These are phyloP conservation scores for Wickerhamomyces alni DNA, from an alignment of 805 yeast genomes.

Conservation along the genomic window DNA sequence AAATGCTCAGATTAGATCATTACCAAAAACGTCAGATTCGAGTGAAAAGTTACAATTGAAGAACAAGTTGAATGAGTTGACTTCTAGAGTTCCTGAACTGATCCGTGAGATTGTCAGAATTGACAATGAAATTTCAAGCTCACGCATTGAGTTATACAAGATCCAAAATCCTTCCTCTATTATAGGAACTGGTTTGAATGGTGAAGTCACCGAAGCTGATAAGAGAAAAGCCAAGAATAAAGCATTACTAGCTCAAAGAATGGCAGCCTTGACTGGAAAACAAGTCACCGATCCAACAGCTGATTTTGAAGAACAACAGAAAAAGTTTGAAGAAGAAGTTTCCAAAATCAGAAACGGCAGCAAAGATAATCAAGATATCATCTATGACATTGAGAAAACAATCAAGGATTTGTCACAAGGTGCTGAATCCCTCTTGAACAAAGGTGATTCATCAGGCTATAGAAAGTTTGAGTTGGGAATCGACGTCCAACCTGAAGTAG, in stretches of 20 bases:
- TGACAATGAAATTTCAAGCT: conserved; percentile 61
- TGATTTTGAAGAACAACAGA: conserved; percentile 30
- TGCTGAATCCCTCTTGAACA: conserved; percentile 27
- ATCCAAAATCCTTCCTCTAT: conserved; percentile 64
- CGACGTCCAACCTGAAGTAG: conserved; percentile 67
- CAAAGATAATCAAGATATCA: conserved; percentile 49
- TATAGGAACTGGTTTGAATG: conserved; percentile 82
- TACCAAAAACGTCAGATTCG: conserved; percentile 32
- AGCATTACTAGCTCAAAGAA: conserved; percentile 73
- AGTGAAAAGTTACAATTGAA: conserved; percentile 40
- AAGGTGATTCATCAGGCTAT: conserved; percentile 42
- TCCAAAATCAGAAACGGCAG: conserved; percentile 47
- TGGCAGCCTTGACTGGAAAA: conserved; percentile 91
- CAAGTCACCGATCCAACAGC: conserved; percentile 37
- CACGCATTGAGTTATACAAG: conserved; percentile 61
- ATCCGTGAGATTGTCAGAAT: conserved; percentile 55
- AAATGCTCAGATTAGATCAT: conserved; percentile 48
- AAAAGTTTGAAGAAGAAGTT: conserved; percentile 42
- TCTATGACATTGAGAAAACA: conserved; percentile 66
- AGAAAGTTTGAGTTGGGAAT: conserved; percentile 78
- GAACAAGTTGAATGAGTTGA: conserved; percentile 51
- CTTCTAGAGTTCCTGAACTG: conserved; percentile 68
- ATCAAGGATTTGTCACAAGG: conserved; percentile 52
- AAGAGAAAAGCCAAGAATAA: conserved; percentile 73
- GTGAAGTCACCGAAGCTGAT: conserved; percentile 79